Evolutionary conservation across 352 stramenopile genomes (phyloP).

Genomic region (Pythium dissotocum): DNA sequence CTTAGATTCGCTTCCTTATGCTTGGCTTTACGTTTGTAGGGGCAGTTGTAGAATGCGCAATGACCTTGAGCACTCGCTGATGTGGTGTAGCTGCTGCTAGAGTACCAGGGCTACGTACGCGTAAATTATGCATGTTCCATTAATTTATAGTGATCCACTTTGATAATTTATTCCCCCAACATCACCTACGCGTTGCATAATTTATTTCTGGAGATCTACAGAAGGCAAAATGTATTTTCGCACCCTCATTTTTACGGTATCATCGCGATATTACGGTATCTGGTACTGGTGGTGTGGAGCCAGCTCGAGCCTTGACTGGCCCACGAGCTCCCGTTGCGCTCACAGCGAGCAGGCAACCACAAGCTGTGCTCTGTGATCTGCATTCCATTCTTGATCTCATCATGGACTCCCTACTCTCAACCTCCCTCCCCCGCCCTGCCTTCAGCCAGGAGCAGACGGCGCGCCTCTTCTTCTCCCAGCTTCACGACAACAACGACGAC

Average conservation of each 20-base stretch:
- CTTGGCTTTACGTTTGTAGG: too few species aligned
- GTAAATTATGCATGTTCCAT: constrained; percentile 1
- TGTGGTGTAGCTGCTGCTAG: too few species aligned
- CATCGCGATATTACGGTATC: not conserved
- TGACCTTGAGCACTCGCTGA: too few species aligned
- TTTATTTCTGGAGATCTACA: not conserved
- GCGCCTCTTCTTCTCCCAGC: constrained; percentile 7
- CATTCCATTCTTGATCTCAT: not conserved
- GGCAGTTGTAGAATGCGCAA: too few species aligned
- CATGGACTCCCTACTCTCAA: not conserved
- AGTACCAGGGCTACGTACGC: not conserved
- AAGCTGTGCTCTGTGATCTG: not conserved
- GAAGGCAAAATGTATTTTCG: not conserved
- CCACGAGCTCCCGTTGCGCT: not conserved
- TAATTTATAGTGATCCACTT: not conserved
- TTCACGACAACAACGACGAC: constrained; percentile 1
- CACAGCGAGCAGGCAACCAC: not conserved
- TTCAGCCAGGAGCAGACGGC: constrained; percentile 13
- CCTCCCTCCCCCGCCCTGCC: not conserved
- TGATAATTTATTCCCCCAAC: not conserved
- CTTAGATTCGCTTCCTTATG: too few species aligned
- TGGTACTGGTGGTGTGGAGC: not conserved
- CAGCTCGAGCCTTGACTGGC: not conserved
- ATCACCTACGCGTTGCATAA: not conserved
- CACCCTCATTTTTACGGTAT: not conserved